Evolutionary conservation across 768 basidiomycete genomes (phyloP).

Genomic region (Lyophyllum shimeji): DNA sequence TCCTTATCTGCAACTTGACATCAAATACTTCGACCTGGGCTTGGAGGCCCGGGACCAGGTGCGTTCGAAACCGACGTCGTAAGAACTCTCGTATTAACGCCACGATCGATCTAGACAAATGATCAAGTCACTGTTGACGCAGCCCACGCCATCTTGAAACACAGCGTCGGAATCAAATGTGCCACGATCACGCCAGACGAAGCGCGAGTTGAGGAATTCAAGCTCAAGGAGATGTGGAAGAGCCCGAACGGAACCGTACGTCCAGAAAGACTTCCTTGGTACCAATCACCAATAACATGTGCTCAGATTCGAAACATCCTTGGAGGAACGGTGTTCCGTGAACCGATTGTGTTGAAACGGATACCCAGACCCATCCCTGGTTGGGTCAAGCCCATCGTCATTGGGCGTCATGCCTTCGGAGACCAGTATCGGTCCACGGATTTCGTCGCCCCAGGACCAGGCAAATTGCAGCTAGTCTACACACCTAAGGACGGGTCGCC

Average conservation of each 20-base stretch:
- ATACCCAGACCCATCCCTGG: slow-evolving; percentile 95
- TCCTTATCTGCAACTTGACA: slow-evolving; percentile 91
- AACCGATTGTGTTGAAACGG: slow-evolving; percentile 89
- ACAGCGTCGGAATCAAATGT: slow-evolving; percentile 98
- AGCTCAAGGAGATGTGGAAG: slow-evolving; percentile 98
- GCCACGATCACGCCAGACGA: slow-evolving; percentile 99
- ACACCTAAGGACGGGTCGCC: slow-evolving; percentile 77
- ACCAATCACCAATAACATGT: background rate
- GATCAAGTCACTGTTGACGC: slow-evolving; percentile 93
- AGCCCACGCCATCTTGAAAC: slow-evolving; percentile 90
- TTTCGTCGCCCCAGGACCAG: slow-evolving; percentile 86
- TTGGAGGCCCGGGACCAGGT: slow-evolving; percentile 90
- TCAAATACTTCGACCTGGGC: slow-evolving; percentile 99
- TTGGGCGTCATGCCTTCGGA: slow-evolving; percentile 96
- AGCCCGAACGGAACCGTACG: slow-evolving; percentile 92
- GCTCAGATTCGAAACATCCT: slow-evolving; percentile 92
- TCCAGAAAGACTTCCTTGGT: slow-evolving; percentile 11
- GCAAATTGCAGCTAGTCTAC: slow-evolving; percentile 91
- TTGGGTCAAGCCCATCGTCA: slow-evolving; percentile 95
- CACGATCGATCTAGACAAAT: slow-evolving; percentile 60
- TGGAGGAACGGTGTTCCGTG: slow-evolving; percentile 97
- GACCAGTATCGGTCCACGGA: slow-evolving; percentile 98
- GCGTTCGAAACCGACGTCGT: slow-evolving; percentile 16
- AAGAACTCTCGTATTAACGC: background rate
- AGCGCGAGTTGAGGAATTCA: slow-evolving; percentile 93